Evolutionary conservation across 2,329 filamentous ascomycete genomes (phyloP), one percentile per base, ranked within the genome.

Genomic region (Trichophyton verrucosum): DNA sequence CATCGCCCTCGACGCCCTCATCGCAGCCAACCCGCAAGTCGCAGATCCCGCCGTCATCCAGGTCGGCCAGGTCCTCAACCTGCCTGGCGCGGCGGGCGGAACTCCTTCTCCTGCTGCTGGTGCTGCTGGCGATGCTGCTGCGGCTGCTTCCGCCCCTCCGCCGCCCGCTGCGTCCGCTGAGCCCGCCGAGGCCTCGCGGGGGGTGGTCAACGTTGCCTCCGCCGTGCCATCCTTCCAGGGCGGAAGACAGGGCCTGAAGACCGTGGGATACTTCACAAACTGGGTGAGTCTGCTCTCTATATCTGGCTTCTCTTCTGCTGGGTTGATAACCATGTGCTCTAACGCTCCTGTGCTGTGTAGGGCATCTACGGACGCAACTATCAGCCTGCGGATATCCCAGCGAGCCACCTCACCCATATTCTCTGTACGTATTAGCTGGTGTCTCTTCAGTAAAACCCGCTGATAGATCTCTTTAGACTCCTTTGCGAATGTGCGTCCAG

Each of bases 351-450:
- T 27, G 24, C 24, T 27, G 27, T 56, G 27, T 47, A 80, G 89
- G 89, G 88, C 65, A 94, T 95, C 66, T 96, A 96, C 73, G 89
- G 79, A 42, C 85, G 91, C 60, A 87, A 92, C 68, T 88, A 94
- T 71, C 82, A 85, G 20, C 91, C 91, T 0, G 87, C 95, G 69
- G 85, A 95, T 70, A 82, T 97, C 3, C 88, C 89, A 0, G 84
- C 81, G 2, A 82, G 90, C 60, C 87, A 89, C 61, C 82, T 97
- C 42, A 97, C 91, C 0, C 92, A 97, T 70, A 76, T 97, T 4
- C 83, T 96, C 20, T 96, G 62, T 63, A 63, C 30, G 62, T 8
- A 13, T 13, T 24, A 56, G 57, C 38, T 6, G 13, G 30, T 15
- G n/a, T 44, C 4, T 57, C 53, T 9, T 13, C 9, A 11, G 22